Percentiles rank a stretch among this genome's conserved stretches.
phyloP scores from a whole-genome alignment of 75 land plant genomes.

The Larix kaempferi region DNA sequence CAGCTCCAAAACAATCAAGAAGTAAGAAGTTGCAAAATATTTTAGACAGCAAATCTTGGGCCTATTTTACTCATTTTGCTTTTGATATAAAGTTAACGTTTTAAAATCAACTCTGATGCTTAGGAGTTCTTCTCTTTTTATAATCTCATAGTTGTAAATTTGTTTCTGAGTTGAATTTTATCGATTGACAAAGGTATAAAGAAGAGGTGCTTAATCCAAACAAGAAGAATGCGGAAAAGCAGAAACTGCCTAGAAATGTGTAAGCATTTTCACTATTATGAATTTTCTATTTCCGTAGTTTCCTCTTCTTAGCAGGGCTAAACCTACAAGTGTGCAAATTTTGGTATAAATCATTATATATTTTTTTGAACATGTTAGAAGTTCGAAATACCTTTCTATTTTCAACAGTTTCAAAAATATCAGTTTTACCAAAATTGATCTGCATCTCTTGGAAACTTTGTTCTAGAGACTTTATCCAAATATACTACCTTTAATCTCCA shows the following conservation, averaged over 20 bases:
- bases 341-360: background rate
- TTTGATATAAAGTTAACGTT: background rate
- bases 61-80: background rate
- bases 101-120: background rate
- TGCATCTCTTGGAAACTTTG: background rate
- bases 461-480: background rate
- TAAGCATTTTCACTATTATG: slow-evolving; percentile 23
- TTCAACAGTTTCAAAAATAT: background rate
- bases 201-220: slow-evolving; percentile 79
- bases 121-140: background rate
- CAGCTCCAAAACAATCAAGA: slow-evolving; percentile 52
- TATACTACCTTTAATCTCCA: background rate
- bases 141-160: background rate
- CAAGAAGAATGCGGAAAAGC: slow-evolving; percentile 62
- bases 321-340: background rate
- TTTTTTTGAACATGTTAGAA: background rate
- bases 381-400: background rate
- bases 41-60: background rate
- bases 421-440: background rate
- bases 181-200: slow-evolving; percentile 56
- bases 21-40: slow-evolving; percentile 28
- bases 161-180: background rate
- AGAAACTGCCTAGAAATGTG: slow-evolving; percentile 88
- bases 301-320: background rate
- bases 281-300: background rate